A percentile compares a stretch with the other conserved stretches of the same genome.
These are phyloP conservation scores for Cephalotrichum gorgonifer DNA, from an alignment of 2,329 filamentous ascomycete species.

Conservation along the genomic window DNA sequence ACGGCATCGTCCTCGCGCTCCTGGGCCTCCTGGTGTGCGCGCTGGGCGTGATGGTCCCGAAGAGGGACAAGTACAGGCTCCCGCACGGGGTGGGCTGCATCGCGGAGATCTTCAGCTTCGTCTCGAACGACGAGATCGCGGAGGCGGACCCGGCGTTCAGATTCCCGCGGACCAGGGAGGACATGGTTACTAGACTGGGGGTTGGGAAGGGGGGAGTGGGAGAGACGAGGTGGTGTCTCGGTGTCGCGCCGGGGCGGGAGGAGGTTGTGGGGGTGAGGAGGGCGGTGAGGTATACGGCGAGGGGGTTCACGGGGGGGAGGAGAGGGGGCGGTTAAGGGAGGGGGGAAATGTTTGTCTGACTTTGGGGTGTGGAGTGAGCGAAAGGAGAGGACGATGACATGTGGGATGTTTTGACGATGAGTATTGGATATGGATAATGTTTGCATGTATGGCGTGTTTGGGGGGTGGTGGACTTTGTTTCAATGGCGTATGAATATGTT, in stretches of 20 bases:
- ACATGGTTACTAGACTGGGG: constrained; percentile 61
- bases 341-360: neutral
- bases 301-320: constrained; percentile 12
- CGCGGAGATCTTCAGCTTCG: constrained; percentile 67
- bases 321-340: neutral
- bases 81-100: constrained; percentile 65
- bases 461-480: no score
- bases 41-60: constrained; percentile 50
- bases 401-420: neutral
- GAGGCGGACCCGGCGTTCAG: constrained; percentile 64
- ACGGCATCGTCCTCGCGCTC: constrained; percentile 62
- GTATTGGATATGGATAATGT: no score
- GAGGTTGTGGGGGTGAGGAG: constrained; percentile 34
- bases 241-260: constrained; percentile 26
- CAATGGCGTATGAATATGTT: no score
- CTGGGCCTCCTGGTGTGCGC: constrained; percentile 59
- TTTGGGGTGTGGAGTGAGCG: neutral
- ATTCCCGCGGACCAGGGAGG: constrained; percentile 52
- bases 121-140: constrained; percentile 58
- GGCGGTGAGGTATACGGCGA: constrained; percentile 34
- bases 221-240: constrained; percentile 43
- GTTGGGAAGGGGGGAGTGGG: constrained; percentile 32
- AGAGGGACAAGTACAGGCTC: constrained; percentile 50
- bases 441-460: constrained; percentile 7
- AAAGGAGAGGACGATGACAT: no score